These are phyloP conservation scores for Phytopythium litorale DNA, from an alignment of 352 stramenopile genomes.

Conservation along the genomic window DNA sequence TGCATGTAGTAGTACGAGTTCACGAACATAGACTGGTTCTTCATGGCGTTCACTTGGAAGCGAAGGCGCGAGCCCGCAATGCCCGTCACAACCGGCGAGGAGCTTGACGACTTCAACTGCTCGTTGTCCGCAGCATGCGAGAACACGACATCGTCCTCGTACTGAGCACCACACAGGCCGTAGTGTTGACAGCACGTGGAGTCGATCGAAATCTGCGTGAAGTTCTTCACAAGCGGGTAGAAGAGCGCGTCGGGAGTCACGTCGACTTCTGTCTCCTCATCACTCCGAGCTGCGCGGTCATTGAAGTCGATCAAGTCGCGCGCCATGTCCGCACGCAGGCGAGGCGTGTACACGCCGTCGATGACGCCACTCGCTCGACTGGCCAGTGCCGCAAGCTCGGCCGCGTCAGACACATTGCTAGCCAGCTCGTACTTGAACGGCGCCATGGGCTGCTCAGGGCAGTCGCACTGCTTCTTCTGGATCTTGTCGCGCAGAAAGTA, in stretches of 20 bases:
- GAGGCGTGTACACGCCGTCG: neutral
- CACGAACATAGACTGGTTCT: conserved; percentile 87
- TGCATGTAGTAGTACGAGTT: conserved; percentile 90
- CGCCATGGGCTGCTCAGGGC: conserved; percentile 67
- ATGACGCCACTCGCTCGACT: neutral
- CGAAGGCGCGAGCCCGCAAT: conserved; percentile 79
- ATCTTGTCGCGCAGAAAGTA: conserved; percentile 80
- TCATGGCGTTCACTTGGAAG: conserved; percentile 84
- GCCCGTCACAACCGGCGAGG: conserved; percentile 16
- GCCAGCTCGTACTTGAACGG: conserved; percentile 73
- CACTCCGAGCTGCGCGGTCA: neutral
- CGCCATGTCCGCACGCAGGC: neutral
- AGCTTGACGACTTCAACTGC: neutral
- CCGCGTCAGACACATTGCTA: conserved; percentile 10
- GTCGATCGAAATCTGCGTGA: conserved; percentile 85
- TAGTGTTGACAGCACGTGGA: conserved; percentile 88
- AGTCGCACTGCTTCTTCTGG: conserved; percentile 51
- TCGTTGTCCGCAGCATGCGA: conserved; percentile 10
- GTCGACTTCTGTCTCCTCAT: conserved; percentile 10
- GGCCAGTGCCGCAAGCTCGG: neutral
- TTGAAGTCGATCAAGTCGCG: conserved; percentile 1
- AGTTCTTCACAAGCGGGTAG: conserved; percentile 80
- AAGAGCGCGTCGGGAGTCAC: conserved; percentile 67
- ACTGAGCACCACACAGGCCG: conserved; percentile 85
- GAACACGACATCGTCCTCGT: conserved; percentile 83